phyloP scores from a whole-genome alignment of 1,284 basidiomycete species.

The Fereydounia khargensis region DNA sequence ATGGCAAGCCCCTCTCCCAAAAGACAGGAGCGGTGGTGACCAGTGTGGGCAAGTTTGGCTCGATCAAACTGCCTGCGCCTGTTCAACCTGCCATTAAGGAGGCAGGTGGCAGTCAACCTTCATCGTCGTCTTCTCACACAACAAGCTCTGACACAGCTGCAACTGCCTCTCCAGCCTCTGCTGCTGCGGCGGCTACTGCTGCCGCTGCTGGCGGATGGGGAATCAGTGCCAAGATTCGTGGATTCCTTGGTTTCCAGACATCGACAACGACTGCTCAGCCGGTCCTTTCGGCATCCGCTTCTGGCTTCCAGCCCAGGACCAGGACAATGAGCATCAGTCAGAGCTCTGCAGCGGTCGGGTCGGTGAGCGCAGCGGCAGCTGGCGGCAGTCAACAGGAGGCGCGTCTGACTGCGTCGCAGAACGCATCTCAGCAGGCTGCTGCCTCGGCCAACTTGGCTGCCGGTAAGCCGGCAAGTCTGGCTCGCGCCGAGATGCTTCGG shows the following conservation, averaged over 20 bases:
- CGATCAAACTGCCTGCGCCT: background rate
- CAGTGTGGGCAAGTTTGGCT: background rate
- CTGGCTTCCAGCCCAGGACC: slow-evolving; percentile 19
- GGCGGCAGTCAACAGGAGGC: background rate
- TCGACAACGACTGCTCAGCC: slow-evolving; percentile 13
- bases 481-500: slow-evolving; percentile 34
- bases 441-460: slow-evolving; percentile 5
- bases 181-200: slow-evolving; percentile 11
- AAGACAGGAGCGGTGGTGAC: background rate
- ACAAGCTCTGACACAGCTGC: too few species aligned
- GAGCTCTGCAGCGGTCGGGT: background rate
- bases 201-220: slow-evolving; percentile 30
- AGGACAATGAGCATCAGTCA: slow-evolving; percentile 3
- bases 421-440: slow-evolving; percentile 7
- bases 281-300: slow-evolving; percentile 1
- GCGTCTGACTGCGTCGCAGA: background rate
- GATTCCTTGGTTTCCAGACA: slow-evolving; percentile 37
- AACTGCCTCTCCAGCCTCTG: too few species aligned
- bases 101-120: too few species aligned
- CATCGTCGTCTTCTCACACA: background rate
- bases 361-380: slow-evolving; percentile 3
- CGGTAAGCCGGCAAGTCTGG: slow-evolving; percentile 30
- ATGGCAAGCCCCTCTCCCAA: background rate
- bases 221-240: slow-evolving; percentile 41
- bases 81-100: too few species aligned